A percentile compares a stretch with the other conserved stretches of the same genome.
Conservation (phyloP, 768 basidiomycete species). For the Phanerodontia chrysosporium region DNA sequence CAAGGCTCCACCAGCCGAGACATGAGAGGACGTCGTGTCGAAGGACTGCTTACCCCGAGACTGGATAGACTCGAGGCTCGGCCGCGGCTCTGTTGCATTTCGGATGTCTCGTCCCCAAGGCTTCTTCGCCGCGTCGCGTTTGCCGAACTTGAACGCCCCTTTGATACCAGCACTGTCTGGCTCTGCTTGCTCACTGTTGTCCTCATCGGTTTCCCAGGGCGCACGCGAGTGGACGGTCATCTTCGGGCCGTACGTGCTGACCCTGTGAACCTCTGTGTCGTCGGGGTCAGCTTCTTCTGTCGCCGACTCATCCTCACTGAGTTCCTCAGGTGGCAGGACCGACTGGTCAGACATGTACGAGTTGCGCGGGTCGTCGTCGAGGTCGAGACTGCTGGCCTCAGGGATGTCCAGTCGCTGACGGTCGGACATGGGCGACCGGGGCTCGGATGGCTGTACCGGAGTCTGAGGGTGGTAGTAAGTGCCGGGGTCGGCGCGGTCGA, state of each 20-base stretch:
- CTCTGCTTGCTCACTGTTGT: slow-evolving; percentile 32
- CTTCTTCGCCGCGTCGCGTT: slow-evolving; percentile 37
- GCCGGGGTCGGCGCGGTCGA: slow-evolving; percentile 28
- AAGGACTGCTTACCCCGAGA: slow-evolving; percentile 51
- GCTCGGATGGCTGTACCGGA: slow-evolving; percentile 14
- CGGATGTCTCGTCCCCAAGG: slow-evolving; percentile 42
- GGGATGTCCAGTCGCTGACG: slow-evolving; percentile 42
- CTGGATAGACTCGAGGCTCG: slow-evolving; percentile 59
- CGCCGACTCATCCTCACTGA: slow-evolving; percentile 15
- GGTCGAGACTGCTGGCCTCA: slow-evolving; percentile 50
- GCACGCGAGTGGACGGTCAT: slow-evolving; percentile 79
- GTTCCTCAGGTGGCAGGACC: background rate
- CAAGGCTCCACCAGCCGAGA: slow-evolving; percentile 49
- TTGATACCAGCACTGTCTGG: slow-evolving; percentile 20
- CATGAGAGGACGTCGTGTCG: slow-evolving; percentile 50
- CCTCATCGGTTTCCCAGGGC: slow-evolving; percentile 73
- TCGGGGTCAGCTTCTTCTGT: slow-evolving; percentile 32
- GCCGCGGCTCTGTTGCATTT: slow-evolving; percentile 37
- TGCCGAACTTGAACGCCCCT: slow-evolving; percentile 27
- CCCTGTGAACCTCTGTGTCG: slow-evolving; percentile 43
- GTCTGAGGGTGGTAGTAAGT: slow-evolving; percentile 24
- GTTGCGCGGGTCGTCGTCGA: slow-evolving; percentile 38
- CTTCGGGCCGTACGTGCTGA: slow-evolving; percentile 78
- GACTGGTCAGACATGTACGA: slow-evolving; percentile 11
- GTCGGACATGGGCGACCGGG: slow-evolving; percentile 26